Evolutionary conservation across 148 eudicot species (phyloP).

Genomic region (Simmondsia chinensis): DNA sequence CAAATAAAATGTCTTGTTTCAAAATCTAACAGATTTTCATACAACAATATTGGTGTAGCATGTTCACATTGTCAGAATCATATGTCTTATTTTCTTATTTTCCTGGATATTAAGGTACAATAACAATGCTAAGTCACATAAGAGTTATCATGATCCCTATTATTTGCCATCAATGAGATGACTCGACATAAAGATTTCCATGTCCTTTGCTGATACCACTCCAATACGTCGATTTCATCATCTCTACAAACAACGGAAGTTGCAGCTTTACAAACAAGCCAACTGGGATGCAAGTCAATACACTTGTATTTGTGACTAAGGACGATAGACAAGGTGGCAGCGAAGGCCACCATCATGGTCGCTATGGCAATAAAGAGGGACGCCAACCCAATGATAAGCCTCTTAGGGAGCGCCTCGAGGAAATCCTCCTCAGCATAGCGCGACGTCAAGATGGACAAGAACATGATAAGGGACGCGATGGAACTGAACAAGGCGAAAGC

Average conservation of each 20-base stretch:
- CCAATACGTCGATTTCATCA: constrained; percentile 4
- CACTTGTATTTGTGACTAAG: constrained; percentile 1
- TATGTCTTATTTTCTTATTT: too few species aligned
- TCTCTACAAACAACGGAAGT: constrained; percentile 1
- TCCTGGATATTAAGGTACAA: too few species aligned
- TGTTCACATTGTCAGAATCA: too few species aligned
- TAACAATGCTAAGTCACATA: too few species aligned
- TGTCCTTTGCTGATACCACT: constrained; percentile 1
- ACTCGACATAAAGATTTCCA: background rate
- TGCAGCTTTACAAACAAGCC: constrained; percentile 3
- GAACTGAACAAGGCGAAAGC: constrained; percentile 4
- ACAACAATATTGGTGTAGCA: too few species aligned
- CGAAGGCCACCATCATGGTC: constrained; percentile 3
- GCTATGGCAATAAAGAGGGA: constrained; percentile 3
- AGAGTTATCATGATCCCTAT: too few species aligned
- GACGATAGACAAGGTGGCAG: background rate
- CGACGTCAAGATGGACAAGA: constrained; percentile 8
- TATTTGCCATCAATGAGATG: too few species aligned
- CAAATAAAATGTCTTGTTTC: too few species aligned
- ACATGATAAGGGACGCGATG: background rate
- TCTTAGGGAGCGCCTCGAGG: constrained; percentile 1
- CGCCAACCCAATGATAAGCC: constrained; percentile 3
- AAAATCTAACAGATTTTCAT: too few species aligned
- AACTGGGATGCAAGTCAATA: constrained; percentile 1
- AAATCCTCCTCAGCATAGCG: constrained; percentile 4